Evolutionary conservation across 2,329 filamentous ascomycete genomes (phyloP).

Genomic region (Laburnicola sp.): DNA sequence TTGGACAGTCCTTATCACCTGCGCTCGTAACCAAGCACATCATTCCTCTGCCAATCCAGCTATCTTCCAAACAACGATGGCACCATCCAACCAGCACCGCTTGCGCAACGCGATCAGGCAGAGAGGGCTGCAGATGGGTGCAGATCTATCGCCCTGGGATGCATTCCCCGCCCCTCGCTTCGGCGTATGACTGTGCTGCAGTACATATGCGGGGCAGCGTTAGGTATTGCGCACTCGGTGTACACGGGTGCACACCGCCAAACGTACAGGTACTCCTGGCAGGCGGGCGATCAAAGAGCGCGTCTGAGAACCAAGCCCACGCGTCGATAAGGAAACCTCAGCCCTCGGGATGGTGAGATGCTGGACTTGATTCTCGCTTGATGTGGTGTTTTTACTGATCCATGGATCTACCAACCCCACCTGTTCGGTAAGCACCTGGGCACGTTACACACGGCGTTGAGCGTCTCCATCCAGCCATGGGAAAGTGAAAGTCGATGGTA

Average conservation of each 20-base stretch:
- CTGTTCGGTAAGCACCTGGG: neutral
- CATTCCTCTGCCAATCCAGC: constrained; percentile 3
- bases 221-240: neutral
- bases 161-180: constrained; percentile 4
- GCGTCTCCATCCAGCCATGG: neutral
- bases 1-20: constrained; percentile 9
- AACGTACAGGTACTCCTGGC: neutral
- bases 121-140: neutral
- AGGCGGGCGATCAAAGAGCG: too few relatives aligned
- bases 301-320: too few relatives aligned
- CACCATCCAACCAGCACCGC: neutral
- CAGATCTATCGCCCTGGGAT: neutral
- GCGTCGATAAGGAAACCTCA: too few relatives aligned
- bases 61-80: neutral
- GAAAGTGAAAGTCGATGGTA: constrained; percentile 2
- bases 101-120: neutral
- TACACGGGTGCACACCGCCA: constrained; percentile 3
- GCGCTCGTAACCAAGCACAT: constrained; percentile 15
- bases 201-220: neutral
- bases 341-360: too few relatives aligned
- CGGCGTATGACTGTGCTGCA: neutral
- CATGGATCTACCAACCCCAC: neutral
- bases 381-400: too few relatives aligned
- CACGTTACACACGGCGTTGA: neutral
- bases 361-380: too few relatives aligned